A percentile compares a stretch with the other conserved stretches of the same genome.
Conservation (phyloP, 2,329 filamentous ascomycete species). For the Pleurostoma richardsiae region DNA sequence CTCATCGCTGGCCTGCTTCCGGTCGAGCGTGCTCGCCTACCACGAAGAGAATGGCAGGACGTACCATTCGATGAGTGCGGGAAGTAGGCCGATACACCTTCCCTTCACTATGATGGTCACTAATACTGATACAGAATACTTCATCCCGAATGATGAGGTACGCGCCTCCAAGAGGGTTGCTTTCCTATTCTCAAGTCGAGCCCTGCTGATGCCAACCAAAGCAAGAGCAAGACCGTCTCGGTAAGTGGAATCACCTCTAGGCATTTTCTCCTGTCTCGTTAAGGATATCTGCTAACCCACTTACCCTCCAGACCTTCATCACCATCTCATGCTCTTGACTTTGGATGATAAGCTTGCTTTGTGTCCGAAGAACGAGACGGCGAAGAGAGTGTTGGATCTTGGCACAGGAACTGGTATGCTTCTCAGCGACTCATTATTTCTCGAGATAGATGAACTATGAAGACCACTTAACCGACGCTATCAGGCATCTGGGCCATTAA, state of each 20-base stretch:
- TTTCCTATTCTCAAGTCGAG: not conserved
- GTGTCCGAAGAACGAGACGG: slow-evolving; percentile 12
- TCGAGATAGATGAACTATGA: not conserved
- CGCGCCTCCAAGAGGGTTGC: not conserved
- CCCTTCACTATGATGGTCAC: not conserved
- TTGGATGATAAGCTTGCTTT: slow-evolving; percentile 10
- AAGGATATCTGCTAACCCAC: not conserved
- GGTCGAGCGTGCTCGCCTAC: slow-evolving; percentile 14
- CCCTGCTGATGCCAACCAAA: not conserved
- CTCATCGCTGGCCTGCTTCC: slow-evolving; percentile 12
- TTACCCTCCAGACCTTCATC: slow-evolving; percentile 9
- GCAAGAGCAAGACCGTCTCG: slow-evolving; percentile 13
- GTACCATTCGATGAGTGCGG: slow-evolving; percentile 17
- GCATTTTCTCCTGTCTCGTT: not conserved
- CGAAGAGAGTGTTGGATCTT: slow-evolving; percentile 12
- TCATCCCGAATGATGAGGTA: slow-evolving; percentile 14
- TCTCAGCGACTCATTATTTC: too few species aligned
- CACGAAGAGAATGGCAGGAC: slow-evolving; percentile 16
- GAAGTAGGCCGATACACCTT: slow-evolving; percentile 9
- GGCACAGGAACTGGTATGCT: slow-evolving; percentile 2
- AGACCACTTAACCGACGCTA: not conserved
- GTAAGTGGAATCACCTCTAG: slow-evolving; percentile 1
- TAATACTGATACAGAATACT: slow-evolving; percentile 9
- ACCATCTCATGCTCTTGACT: slow-evolving; percentile 12
- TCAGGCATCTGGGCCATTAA: slow-evolving; percentile 17